Conservation (phyloP, 1,139 yeast species). For the Trichomonascaceae sp. region DNA sequence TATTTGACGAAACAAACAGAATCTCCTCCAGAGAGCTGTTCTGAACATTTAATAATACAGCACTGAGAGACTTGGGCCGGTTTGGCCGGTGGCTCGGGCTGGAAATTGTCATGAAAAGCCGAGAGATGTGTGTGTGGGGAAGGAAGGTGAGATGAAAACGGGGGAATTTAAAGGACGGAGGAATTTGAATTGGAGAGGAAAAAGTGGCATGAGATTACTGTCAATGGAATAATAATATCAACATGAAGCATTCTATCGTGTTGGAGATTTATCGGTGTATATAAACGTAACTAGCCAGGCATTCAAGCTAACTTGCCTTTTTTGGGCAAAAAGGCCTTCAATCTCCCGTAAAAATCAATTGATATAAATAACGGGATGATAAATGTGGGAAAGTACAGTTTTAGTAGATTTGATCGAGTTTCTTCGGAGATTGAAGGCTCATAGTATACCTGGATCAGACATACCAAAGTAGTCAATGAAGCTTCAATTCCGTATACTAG, state of each 20-base stretch:
- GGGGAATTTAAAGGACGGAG: neutral
- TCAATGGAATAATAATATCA: no score
- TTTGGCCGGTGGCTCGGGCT: neutral
- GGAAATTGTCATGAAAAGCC: neutral
- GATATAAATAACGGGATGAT: slow-evolving; percentile 55
- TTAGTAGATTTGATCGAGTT: slow-evolving; percentile 42
- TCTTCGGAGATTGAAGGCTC: slow-evolving; percentile 29
- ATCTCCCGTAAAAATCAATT: slow-evolving; percentile 39
- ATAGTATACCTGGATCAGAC: slow-evolving; percentile 36
- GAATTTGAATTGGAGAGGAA: neutral
- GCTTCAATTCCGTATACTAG: slow-evolving; percentile 77
- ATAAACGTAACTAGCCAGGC: neutral
- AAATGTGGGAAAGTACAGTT: slow-evolving; percentile 61
- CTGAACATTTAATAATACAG: neutral
- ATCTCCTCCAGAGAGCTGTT: neutral
- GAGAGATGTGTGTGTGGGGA: neutral
- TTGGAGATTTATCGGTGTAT: neutral
- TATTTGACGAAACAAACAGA: neutral
- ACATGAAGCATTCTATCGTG: neutral
- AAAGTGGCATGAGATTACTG: neutral
- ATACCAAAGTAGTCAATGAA: slow-evolving; percentile 61
- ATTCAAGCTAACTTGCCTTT: slow-evolving; percentile 5
- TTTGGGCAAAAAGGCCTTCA: slow-evolving; percentile 15
- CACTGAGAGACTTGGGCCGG: neutral
- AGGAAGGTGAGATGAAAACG: neutral